These are phyloP conservation scores for Yamadazyma pseudoaaseri DNA, from an alignment of 1,139 yeast genomes.

Conservation along the genomic window DNA sequence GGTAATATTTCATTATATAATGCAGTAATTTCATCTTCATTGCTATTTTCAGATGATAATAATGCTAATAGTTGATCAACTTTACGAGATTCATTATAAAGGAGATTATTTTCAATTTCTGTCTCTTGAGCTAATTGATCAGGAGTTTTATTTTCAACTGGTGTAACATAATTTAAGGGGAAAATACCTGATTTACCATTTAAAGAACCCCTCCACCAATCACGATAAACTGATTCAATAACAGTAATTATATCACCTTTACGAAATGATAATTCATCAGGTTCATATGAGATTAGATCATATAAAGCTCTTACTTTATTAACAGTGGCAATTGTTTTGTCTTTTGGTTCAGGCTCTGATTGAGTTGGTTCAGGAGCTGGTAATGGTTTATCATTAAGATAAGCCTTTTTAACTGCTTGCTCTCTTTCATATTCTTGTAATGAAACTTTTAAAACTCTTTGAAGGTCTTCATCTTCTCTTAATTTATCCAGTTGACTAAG, in stretches of 20 bases:
- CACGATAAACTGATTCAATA: slow-evolving; percentile 82
- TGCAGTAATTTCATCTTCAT: slow-evolving; percentile 46
- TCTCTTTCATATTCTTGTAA: slow-evolving; percentile 60
- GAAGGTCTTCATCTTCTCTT: slow-evolving; percentile 78
- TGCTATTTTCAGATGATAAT: slow-evolving; percentile 42
- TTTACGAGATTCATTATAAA: slow-evolving; percentile 38
- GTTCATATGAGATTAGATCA: slow-evolving; percentile 70
- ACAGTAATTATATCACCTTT: slow-evolving; percentile 82
- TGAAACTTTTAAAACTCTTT: slow-evolving; percentile 75
- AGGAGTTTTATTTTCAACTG: slow-evolving; percentile 65
- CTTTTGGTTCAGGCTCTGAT: slow-evolving; percentile 9
- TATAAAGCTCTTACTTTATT: slow-evolving; percentile 81
- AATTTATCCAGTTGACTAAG: slow-evolving; percentile 47
- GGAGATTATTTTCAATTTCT: slow-evolving; percentile 28
- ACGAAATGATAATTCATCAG: slow-evolving; percentile 68
- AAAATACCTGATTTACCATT: slow-evolving; percentile 85
- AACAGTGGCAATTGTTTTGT: slow-evolving; percentile 47
- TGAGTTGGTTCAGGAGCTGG: slow-evolving; percentile 17
- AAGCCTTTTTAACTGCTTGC: slow-evolving; percentile 28
- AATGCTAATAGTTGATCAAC: slow-evolving; percentile 66
- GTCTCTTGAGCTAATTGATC: slow-evolving; percentile 37
- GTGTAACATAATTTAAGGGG: slow-evolving; percentile 89
- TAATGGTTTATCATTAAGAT: slow-evolving; percentile 29
- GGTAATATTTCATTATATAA: slow-evolving; percentile 71
- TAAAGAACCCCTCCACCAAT: slow-evolving; percentile 94